Base-by-base conservation (phyloP, 306 rosid species). In the Cicer bijugum region DNA sequence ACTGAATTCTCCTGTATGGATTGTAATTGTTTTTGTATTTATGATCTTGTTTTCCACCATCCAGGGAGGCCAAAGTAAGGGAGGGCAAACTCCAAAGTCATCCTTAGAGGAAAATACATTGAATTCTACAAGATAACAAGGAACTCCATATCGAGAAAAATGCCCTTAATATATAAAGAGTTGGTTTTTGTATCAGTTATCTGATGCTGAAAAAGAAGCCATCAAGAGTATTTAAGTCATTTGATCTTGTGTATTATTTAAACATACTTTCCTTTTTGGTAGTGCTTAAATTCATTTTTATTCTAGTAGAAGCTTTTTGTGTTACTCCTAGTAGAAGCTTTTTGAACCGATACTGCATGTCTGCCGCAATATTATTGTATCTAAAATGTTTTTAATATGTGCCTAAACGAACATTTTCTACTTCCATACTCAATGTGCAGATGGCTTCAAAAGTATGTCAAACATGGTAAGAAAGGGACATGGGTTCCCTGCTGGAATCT, bases 31-130 rank as follows among this genome's bases (percentile, higher is more conserved):
- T 47, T 66, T 12, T 64, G 28, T 42, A 35, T 10, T n/a, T 69
- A 51, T 56, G 47, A 1, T 72, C n/a, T 63, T 48, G 48, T 69
- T 76, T 42, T 82, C 67, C 57, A 80, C 23, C 68, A 55, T 63
- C 23, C 80, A 86, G 93, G 95, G 84, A 59, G 88, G 84, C 81
- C 96, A 91, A 80, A 78, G 59, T 71, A 91, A 90, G 84, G 80
- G 81, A 65, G 89, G 85, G 51, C 83, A 71, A 75, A 51, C 86
- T 20, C 87, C 82, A 1, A 91, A 79, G 89, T 82, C 82, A 61
- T 80, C 88, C 28, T 45, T 63, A 4, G 92, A 85, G 74, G 88
- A 81, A 74, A 86, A 74, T 75, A 86, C 52, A 61, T 57, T 28
- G 79, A 74, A 79, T 68, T 43, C 63, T 9, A 28, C 79, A 45